A percentile compares a stretch with the other conserved stretches of the same genome.
Evolutionary conservation across 2,329 filamentous ascomycete species (phyloP).

Genomic region (Colletotrichum spaethianum): DNA sequence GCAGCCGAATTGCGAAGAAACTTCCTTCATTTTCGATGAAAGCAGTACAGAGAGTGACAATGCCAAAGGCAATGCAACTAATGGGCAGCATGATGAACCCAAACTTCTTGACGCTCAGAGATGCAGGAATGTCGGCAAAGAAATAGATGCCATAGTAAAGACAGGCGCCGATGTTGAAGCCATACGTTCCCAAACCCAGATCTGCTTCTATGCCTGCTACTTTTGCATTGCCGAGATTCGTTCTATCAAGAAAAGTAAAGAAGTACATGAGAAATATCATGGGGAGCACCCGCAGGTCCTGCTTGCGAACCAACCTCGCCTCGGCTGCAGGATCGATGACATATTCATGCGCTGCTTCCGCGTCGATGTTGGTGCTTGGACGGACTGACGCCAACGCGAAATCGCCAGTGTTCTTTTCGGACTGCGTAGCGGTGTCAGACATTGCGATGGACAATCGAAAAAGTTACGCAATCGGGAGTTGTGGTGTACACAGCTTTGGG

Average conservation of each 20-base stretch:
- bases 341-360: slow-evolving; percentile 40
- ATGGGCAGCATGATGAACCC: slow-evolving; percentile 44
- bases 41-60: slow-evolving; percentile 71
- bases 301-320: slow-evolving; percentile 42
- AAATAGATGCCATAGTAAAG: slow-evolving; percentile 45
- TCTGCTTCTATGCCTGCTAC: slow-evolving; percentile 53
- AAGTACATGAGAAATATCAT: slow-evolving; percentile 71
- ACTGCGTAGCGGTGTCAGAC: slow-evolving; percentile 4
- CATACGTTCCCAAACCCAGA: slow-evolving; percentile 58
- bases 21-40: slow-evolving; percentile 67
- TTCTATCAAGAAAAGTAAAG: slow-evolving; percentile 68
- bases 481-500: too few species aligned
- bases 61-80: slow-evolving; percentile 66
- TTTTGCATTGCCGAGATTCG: slow-evolving; percentile 64
- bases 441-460: background rate
- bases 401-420: slow-evolving; percentile 6
- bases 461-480: background rate
- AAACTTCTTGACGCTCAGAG: slow-evolving; percentile 43
- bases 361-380: slow-evolving; percentile 25
- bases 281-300: slow-evolving; percentile 53
- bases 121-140: slow-evolving; percentile 43
- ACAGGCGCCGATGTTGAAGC: slow-evolving; percentile 43
- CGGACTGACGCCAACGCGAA: background rate
- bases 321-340: slow-evolving; percentile 43
- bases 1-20: slow-evolving; percentile 69